These are phyloP conservation scores for Ustilago bromivora DNA, from an alignment of 1,284 basidiomycete genomes.

Conservation along the genomic window DNA sequence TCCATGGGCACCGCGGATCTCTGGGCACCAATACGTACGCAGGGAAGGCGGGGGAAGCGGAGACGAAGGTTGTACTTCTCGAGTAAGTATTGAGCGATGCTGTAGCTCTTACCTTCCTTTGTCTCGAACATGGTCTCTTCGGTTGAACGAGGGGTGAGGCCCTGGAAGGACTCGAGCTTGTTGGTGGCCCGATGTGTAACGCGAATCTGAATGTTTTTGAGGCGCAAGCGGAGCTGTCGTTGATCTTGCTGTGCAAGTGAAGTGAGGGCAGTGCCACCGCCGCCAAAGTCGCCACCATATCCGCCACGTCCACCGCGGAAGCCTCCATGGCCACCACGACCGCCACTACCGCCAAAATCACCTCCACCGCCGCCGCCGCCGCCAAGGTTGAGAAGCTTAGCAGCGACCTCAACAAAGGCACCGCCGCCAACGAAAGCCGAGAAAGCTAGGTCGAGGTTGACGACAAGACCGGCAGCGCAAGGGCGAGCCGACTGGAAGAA, in stretches of 20 bases:
- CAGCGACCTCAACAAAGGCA: slow-evolving; percentile 41
- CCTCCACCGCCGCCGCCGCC: slow-evolving; percentile 48
- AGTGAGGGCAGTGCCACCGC: slow-evolving; percentile 7
- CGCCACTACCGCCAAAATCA: slow-evolving; percentile 38
- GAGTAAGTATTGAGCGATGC: slow-evolving; percentile 42
- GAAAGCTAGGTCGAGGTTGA: slow-evolving; percentile 62
- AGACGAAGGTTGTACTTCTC: slow-evolving; percentile 52
- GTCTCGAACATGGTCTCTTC: slow-evolving; percentile 34
- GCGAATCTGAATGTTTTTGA: slow-evolving; percentile 44
- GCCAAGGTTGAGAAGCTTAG: slow-evolving; percentile 38
- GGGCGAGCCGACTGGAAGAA: slow-evolving; percentile 60
- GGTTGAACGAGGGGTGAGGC: slow-evolving; percentile 45
- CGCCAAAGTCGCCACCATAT: slow-evolving; percentile 12
- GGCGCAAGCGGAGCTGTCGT: slow-evolving; percentile 50
- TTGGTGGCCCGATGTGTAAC: slow-evolving; percentile 50
- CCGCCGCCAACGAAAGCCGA: slow-evolving; percentile 51
- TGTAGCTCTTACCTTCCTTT: slow-evolving; percentile 33
- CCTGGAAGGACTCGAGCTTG: slow-evolving; percentile 53
- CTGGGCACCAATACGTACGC: slow-evolving; percentile 40
- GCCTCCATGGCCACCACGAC: slow-evolving; percentile 46
- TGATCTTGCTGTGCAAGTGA: slow-evolving; percentile 28
- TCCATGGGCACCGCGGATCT: slow-evolving; percentile 52
- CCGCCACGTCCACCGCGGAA: slow-evolving; percentile 23
- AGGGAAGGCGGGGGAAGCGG: slow-evolving; percentile 44
- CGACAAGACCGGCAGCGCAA: slow-evolving; percentile 50